phyloP scores from a whole-genome alignment of 2,329 filamentous ascomycete genomes.

The Xylaria sp. region DNA sequence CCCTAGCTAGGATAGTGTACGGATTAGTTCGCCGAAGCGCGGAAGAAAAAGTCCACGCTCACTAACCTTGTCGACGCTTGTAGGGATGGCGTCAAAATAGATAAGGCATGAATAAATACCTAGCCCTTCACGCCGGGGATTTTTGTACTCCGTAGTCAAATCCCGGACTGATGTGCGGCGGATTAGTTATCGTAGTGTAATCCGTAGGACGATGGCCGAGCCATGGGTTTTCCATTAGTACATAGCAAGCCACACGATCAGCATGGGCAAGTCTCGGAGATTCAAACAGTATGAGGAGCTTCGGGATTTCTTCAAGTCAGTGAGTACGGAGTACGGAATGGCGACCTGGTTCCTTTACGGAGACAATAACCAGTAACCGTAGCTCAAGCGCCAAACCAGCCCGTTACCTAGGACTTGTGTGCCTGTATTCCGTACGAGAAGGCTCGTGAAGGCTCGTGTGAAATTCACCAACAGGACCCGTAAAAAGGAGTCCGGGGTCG shows the following conservation, averaged over 20 bases:
- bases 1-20: background rate
- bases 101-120: background rate
- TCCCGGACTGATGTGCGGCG: too few species aligned
- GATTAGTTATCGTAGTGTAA: too few species aligned
- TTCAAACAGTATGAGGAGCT: too few species aligned
- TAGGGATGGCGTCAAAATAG: background rate
- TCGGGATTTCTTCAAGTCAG: too few species aligned
- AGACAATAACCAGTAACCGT: background rate
- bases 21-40: background rate
- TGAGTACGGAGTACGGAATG: background rate
- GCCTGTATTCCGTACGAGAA: too few species aligned
- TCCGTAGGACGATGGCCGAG: too few species aligned
- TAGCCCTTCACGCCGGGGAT: background rate
- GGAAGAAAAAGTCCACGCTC: background rate
- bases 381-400: too few species aligned
- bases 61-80: background rate
- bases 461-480: background rate
- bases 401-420: too few species aligned
- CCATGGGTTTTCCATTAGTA: too few species aligned
- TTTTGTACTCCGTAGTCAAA: background rate
- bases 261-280: too few species aligned
- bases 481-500: background rate
- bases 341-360: background rate
- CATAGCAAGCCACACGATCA: too few species aligned
- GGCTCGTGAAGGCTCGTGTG: too few species aligned